These are phyloP conservation scores for Nannochloropsis salina DNA, from an alignment of 108 stramenopile species.

Conservation along the genomic window DNA sequence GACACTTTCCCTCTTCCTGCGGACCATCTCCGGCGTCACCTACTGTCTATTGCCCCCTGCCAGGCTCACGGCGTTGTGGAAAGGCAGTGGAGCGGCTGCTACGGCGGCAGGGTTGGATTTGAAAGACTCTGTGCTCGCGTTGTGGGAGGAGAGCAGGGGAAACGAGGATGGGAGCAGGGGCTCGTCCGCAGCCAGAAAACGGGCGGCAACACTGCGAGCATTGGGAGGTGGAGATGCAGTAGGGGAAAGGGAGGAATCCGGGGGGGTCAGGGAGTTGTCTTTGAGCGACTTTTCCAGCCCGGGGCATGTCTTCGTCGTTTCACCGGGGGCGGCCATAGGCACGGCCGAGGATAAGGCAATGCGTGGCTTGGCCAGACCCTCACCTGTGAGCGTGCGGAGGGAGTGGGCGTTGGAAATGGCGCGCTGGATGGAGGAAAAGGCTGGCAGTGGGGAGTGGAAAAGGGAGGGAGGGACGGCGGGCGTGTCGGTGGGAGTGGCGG, in stretches of 20 bases:
- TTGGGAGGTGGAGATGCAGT: constrained; percentile 73
- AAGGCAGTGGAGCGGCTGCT: constrained; percentile 1
- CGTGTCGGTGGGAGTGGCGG: constrained; percentile 65
- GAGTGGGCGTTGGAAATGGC: constrained; percentile 43
- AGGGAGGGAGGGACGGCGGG: constrained; percentile 74
- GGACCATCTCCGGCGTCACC: neutral
- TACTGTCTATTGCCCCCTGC: neutral
- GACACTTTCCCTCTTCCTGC: neutral
- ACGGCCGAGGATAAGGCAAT: neutral
- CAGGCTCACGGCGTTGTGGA: neutral
- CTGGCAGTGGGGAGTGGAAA: constrained; percentile 72
- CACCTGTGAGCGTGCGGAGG: neutral
- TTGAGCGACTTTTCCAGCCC: constrained; percentile 71
- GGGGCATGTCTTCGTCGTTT: constrained; percentile 83
- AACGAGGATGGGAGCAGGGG: constrained; percentile 80
- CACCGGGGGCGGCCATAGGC: constrained; percentile 52
- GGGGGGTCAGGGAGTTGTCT: constrained; percentile 44
- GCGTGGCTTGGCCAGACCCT: neutral
- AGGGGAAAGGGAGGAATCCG: constrained; percentile 57
- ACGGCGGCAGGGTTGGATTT: constrained; percentile 45
- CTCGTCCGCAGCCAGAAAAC: constrained; percentile 70
- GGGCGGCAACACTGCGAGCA: constrained; percentile 79
- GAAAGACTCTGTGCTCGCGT: constrained; percentile 66
- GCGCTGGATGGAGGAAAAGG: constrained; percentile 77
- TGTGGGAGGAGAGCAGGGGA: constrained; percentile 80